phyloP scores from a whole-genome alignment of 1,139 yeast species.

The Suhomyces taliae region DNA sequence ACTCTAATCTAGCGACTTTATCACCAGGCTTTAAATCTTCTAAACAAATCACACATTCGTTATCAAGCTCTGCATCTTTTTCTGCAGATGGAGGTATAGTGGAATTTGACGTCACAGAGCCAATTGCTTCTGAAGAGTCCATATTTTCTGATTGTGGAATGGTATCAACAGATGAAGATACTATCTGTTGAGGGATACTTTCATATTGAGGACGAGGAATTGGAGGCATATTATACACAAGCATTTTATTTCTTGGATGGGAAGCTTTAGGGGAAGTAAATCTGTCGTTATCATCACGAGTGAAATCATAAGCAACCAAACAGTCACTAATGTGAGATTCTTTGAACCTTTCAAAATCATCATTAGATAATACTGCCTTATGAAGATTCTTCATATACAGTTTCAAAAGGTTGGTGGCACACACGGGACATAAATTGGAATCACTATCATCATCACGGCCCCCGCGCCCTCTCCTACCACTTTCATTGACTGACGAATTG shows the following conservation, averaged over 20 bases:
- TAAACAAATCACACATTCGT: slow-evolving; percentile 90
- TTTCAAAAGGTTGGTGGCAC: slow-evolving; percentile 52
- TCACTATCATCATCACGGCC: slow-evolving; percentile 23
- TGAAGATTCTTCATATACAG: slow-evolving; percentile 46
- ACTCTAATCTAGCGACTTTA: slow-evolving; percentile 87
- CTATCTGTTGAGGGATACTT: slow-evolving; percentile 22
- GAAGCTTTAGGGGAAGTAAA: slow-evolving; percentile 32
- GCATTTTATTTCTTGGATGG: slow-evolving; percentile 70
- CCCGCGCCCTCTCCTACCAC: background rate
- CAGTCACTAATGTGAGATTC: slow-evolving; percentile 74
- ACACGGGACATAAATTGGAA: slow-evolving; percentile 44
- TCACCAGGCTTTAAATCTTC: slow-evolving; percentile 87
- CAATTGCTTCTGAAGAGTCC: slow-evolving; percentile 14
- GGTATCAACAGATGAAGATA: slow-evolving; percentile 11
- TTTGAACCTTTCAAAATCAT: slow-evolving; percentile 48
- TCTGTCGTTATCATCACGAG: slow-evolving; percentile 55
- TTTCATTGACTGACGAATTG: slow-evolving; percentile 17
- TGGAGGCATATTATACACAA: slow-evolving; percentile 73
- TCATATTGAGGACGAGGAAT: slow-evolving; percentile 46
- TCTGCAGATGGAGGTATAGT: slow-evolving; percentile 25
- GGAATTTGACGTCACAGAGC: slow-evolving; percentile 26
- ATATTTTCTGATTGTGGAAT: slow-evolving; percentile 1
- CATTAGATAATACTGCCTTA: slow-evolving; percentile 20
- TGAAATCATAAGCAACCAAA: slow-evolving; percentile 62
- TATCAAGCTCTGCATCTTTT: slow-evolving; percentile 36